Conservation (phyloP, 768 basidiomycete genomes). For the Lactifluus subvellereus region DNA sequence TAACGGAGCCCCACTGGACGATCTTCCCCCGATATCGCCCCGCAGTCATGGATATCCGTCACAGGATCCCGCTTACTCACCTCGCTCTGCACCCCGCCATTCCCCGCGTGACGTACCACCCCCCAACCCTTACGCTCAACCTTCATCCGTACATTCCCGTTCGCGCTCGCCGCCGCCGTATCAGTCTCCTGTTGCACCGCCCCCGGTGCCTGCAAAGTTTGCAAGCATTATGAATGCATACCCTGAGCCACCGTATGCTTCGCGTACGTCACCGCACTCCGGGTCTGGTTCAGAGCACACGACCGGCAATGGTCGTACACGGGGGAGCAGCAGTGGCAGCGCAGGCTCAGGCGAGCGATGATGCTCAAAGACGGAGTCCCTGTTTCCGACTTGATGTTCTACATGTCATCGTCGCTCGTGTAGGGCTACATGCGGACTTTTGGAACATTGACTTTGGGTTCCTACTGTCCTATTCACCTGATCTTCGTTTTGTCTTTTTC, state of each 20-base stretch:
- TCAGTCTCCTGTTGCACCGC: slow-evolving; percentile 27
- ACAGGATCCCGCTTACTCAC: slow-evolving; percentile 17
- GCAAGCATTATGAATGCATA: slow-evolving; percentile 73
- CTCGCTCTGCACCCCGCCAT: slow-evolving; percentile 9
- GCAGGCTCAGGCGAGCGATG: slow-evolving; percentile 20
- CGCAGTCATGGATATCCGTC: slow-evolving; percentile 15
- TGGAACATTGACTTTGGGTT: slow-evolving; percentile 1
- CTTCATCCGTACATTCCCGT: slow-evolving; percentile 5
- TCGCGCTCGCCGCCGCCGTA: slow-evolving; percentile 30
- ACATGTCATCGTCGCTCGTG: not conserved
- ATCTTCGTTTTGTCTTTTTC: not conserved
- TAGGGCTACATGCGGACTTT: not conserved
- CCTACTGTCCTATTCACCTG: not conserved
- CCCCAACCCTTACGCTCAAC: slow-evolving; percentile 14
- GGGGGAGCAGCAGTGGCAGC: slow-evolving; percentile 16
- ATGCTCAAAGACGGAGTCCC: not conserved
- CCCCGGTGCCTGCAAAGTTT: slow-evolving; percentile 47
- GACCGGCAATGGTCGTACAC: slow-evolving; percentile 24
- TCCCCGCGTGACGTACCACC: slow-evolving; percentile 14
- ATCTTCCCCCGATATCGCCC: slow-evolving; percentile 19
- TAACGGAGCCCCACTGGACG: slow-evolving; percentile 17
- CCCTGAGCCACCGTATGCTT: slow-evolving; percentile 33
- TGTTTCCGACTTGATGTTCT: not conserved
- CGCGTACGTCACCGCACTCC: slow-evolving; percentile 27
- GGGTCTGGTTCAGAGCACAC: slow-evolving; percentile 30